A percentile compares a stretch with the other conserved stretches of the same genome.
These are phyloP conservation scores for Calophaca sinica DNA, from an alignment of 306 rosid species.

Conservation along the genomic window DNA sequence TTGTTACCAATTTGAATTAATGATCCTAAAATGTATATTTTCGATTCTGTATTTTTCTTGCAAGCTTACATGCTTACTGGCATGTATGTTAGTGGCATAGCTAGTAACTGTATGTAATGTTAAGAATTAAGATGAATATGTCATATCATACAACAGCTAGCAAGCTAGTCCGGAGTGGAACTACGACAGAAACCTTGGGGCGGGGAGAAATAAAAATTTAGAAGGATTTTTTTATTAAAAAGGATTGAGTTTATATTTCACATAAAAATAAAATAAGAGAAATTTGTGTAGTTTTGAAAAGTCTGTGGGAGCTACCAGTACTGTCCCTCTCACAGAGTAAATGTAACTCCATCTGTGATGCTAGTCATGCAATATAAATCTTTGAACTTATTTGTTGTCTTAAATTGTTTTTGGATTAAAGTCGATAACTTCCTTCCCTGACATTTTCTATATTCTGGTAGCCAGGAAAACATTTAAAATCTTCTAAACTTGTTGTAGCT, in stretches of 20 bases:
- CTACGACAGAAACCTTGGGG: no score
- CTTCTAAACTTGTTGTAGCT: neutral
- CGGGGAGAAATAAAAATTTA: no score
- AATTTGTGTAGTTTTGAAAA: no score
- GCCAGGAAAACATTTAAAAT: neutral
- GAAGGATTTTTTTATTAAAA: no score
- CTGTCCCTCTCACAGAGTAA: neutral
- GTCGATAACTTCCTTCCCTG: neutral
- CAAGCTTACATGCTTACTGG: neutral
- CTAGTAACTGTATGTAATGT: no score
- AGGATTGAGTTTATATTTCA: no score
- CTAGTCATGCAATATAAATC: neutral
- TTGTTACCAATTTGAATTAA: neutral
- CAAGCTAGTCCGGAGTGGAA: no score
- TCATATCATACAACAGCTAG: no score
- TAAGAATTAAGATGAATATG: no score
- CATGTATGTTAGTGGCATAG: neutral
- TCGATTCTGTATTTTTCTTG: neutral
- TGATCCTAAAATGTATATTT: no score
- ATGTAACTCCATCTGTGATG: neutral
- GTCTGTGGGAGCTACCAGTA: no score
- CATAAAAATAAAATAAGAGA: no score
- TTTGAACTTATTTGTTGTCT: neutral
- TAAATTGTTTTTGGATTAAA: neutral
- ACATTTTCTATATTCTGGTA: constrained; percentile 11